Conservation (phyloP, 441 rosid genomes). For the Croton laevigatus region DNA sequence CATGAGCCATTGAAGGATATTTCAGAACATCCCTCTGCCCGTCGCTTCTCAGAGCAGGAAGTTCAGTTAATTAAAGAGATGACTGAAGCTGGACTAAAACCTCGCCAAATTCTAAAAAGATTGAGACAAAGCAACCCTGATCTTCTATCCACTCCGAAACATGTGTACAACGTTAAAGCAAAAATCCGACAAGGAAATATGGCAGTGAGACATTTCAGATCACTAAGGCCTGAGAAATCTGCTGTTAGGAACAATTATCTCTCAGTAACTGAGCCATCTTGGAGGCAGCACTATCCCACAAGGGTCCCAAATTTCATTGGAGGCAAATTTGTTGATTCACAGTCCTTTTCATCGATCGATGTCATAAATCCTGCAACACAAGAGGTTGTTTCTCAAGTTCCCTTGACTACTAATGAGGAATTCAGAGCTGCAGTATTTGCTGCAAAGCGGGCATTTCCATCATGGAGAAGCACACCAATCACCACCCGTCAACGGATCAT, state of each 20-base stretch:
- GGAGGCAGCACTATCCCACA: slow-evolving; percentile 47
- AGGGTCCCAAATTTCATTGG: slow-evolving; percentile 85
- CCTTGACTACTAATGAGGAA: slow-evolving; percentile 78
- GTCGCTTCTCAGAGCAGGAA: slow-evolving; percentile 59
- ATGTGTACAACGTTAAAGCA: slow-evolving; percentile 68
- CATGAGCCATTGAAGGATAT: slow-evolving; percentile 61
- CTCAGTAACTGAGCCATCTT: slow-evolving; percentile 45
- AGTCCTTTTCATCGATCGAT: slow-evolving; percentile 51
- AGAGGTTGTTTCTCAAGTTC: slow-evolving; percentile 77
- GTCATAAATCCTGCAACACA: slow-evolving; percentile 93
- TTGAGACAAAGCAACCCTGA: slow-evolving; percentile 64
- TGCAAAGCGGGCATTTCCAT: slow-evolving; percentile 78
- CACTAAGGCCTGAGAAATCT: slow-evolving; percentile 43
- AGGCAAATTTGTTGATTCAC: slow-evolving; percentile 75
- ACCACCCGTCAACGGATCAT: slow-evolving; percentile 80
- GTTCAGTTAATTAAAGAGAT: slow-evolving; percentile 51
- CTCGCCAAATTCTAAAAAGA: slow-evolving; percentile 62
- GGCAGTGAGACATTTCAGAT: slow-evolving; percentile 53
- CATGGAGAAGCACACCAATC: slow-evolving; percentile 81
- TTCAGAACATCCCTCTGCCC: slow-evolving; percentile 65
- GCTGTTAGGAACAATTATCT: slow-evolving; percentile 37
- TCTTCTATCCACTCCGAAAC: slow-evolving; percentile 61
- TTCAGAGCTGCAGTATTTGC: slow-evolving; percentile 83
- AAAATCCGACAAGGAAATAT: slow-evolving; percentile 63
- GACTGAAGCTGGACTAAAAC: slow-evolving; percentile 72